A percentile compares a stretch with the other conserved stretches of the same genome.
Evolutionary conservation across 169 alveolate genomes (phyloP).

Genomic region (Cryptosporidium ryanae): DNA sequence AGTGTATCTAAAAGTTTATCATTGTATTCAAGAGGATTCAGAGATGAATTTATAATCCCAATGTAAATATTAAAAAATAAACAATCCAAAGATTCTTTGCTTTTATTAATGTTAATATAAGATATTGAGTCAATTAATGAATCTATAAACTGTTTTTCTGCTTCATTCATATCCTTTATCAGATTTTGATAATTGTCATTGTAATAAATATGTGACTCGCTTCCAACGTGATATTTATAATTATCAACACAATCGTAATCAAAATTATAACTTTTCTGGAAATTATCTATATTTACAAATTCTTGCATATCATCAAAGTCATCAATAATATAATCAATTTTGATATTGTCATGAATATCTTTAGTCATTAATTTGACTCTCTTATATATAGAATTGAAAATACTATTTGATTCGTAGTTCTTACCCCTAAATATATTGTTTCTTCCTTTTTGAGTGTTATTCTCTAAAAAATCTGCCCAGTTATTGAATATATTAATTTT

Average conservation of each 20-base stretch:
- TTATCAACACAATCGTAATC: background rate
- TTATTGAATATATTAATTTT: constrained; percentile 48
- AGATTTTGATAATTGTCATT: constrained; percentile 1
- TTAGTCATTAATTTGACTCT: constrained; percentile 20
- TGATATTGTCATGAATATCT: constrained; percentile 2
- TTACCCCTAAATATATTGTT: constrained; percentile 36
- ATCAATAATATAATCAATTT: background rate
- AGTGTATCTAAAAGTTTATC: constrained; percentile 3
- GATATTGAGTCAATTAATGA: constrained; percentile 41
- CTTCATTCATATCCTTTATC: constrained; percentile 8
- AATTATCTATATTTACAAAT: background rate
- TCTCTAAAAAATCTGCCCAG: constrained; percentile 58
- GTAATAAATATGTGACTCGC: background rate
- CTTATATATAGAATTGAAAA: constrained; percentile 15
- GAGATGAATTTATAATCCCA: constrained; percentile 7
- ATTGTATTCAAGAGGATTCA: constrained; percentile 19
- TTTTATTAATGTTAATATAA: background rate
- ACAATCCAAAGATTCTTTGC: background rate
- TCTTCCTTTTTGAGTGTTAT: constrained; percentile 42
- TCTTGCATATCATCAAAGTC: constrained; percentile 38
- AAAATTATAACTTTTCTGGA: constrained; percentile 2
- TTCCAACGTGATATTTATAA: background rate
- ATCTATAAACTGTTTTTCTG: constrained; percentile 47
- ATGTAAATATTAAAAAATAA: constrained; percentile 24
- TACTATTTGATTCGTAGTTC: background rate